Evolutionary conservation across 176 grass and related monocot species (phyloP), one percentile per base, ranked within the genome.

Genomic region (Pharus latifolius): DNA sequence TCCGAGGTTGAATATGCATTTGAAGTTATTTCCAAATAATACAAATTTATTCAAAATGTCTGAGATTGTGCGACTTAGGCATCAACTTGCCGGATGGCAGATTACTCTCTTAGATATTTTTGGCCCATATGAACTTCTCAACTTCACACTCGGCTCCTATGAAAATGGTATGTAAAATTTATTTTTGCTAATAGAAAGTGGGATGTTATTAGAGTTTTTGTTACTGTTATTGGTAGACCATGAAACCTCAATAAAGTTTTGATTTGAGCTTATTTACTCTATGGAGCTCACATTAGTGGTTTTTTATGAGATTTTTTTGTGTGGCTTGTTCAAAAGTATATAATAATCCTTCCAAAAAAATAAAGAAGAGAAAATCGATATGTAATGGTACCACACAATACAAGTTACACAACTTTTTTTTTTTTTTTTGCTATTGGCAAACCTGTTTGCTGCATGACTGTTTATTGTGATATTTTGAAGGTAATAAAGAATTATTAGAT

Each of bases 51-150:
- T 99, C 76, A 86, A 75, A 75, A 25, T n/a, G 3, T 51, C 41
- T 33, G 95, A 99, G 38, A 67, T 99, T 46, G 0, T 60, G 27
- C 70, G 76, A 56, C 65, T 99, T 41, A 78, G 64, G 72, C 1
- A 53, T 2, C 37, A 60, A 19, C 87, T 99, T 65, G 74, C 87
- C 63, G 81, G 78, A 78, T 99, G 95, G 95, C 40, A 88, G 27
- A 94, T 99, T 60, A 88, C 87, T 63, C 73, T 99, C 56, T 61
- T 37, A 78, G 79, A 88, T 83, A 50, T 53, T 61, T 99, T 93
- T 68, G 95, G 95, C 60, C 95, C 95, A 60, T 99, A 99, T 49
- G 95, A 99, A 53, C 82, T 99, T 64, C 87, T 99, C 51, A 85
- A 90, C 77, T 94, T 99, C 76, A 83, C 84, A 1, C 76, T 88